A percentile compares a stretch with the other conserved stretches of the same genome.
phyloP scores from a whole-genome alignment of 164 flowering plant genomes.

The Vitis amurensis region DNA sequence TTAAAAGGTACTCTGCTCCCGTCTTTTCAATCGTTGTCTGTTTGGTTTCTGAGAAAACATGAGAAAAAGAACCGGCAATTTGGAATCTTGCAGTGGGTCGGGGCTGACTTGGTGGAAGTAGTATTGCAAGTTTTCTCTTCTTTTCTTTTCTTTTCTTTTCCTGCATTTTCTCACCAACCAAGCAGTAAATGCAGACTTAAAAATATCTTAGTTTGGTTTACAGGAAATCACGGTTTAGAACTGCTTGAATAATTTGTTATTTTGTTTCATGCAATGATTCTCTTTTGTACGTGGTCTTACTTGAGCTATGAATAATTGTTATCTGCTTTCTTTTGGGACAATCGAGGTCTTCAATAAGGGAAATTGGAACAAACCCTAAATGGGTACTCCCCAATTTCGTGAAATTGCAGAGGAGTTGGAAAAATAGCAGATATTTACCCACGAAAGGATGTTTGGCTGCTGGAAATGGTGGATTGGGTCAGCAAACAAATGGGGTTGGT shows the following conservation, averaged over 20 bases:
- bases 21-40: background rate
- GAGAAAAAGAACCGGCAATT: background rate
- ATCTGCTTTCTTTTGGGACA: background rate
- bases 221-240: no score
- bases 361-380: constrained; percentile 22
- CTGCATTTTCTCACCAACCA: no score
- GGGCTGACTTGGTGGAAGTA: no score
- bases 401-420: constrained; percentile 24
- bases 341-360: constrained; percentile 16
- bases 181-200: no score
- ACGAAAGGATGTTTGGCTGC: constrained; percentile 26
- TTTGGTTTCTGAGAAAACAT: background rate
- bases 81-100: background rate
- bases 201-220: no score
- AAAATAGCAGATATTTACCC: constrained; percentile 21
- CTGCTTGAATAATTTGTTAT: background rate
- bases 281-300: background rate
- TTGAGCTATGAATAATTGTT: background rate
- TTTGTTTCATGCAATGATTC: background rate
- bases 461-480: constrained; percentile 33
- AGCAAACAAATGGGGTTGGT: constrained; percentile 36
- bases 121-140: background rate
- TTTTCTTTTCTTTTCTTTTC: background rate
- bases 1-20: constrained; percentile 10
- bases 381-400: constrained; percentile 26